Conservation (phyloP, 2,329 filamentous ascomycete species). For the Apiospora sp. region DNA sequence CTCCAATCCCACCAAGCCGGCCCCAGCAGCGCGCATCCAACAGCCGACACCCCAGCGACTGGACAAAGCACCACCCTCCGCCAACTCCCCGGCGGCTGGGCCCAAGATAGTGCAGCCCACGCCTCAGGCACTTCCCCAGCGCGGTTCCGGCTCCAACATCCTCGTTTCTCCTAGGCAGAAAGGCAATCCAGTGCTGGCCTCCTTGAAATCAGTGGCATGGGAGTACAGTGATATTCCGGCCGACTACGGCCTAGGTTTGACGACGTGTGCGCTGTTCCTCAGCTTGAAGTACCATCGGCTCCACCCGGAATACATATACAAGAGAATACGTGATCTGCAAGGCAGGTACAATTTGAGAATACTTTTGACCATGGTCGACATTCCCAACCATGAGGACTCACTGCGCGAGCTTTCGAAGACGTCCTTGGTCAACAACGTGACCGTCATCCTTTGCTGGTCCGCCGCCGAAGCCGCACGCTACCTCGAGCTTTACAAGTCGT, state of each 20-base stretch:
- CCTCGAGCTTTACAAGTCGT: conserved; percentile 92
- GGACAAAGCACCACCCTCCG: conserved; percentile 55
- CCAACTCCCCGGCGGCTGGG: conserved; percentile 32
- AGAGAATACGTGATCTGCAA: conserved; percentile 83
- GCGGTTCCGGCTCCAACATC: conserved; percentile 75
- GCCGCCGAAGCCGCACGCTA: conserved; percentile 93
- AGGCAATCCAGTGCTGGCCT: conserved; percentile 89
- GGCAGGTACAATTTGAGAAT: conserved; percentile 88
- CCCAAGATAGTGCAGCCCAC: conserved; percentile 82
- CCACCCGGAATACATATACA: conserved; percentile 98
- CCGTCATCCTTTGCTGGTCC: conserved; percentile 92
- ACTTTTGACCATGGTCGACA: conserved; percentile 91
- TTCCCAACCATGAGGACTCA: conserved; percentile 90
- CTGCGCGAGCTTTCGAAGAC: conserved; percentile 93
- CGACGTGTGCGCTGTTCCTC: conserved; percentile 90
- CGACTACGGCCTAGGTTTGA: conserved; percentile 87
- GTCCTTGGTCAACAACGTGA: conserved; percentile 90
- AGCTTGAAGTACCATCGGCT: conserved; percentile 97
- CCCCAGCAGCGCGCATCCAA: conserved; percentile 40
- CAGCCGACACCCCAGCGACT: conserved; percentile 64
- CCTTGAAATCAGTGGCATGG: conserved; percentile 85
- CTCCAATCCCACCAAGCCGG: conserved; percentile 36
- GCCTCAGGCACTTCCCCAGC: conserved; percentile 80
- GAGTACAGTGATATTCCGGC: conserved; percentile 97
- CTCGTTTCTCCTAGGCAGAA: conserved; percentile 92